These are phyloP conservation scores for Coleophoma crateriformis DNA, from an alignment of 2,329 filamentous ascomycete species.

Conservation along the genomic window DNA sequence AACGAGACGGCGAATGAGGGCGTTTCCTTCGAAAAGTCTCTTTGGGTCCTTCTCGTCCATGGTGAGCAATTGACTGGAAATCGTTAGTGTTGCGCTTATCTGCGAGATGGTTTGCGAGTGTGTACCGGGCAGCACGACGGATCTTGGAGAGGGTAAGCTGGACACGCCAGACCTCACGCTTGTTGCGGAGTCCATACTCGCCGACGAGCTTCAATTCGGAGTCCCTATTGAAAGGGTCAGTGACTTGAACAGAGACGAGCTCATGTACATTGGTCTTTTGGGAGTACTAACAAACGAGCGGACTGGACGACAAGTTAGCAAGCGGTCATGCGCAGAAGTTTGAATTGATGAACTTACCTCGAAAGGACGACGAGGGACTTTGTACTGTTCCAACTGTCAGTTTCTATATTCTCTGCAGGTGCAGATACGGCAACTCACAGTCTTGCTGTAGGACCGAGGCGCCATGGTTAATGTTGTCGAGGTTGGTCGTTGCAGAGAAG, in stretches of 20 bases:
- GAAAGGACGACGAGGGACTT: constrained; percentile 80
- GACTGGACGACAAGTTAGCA: constrained; percentile 76
- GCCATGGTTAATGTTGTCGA: constrained; percentile 31
- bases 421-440: constrained; percentile 46
- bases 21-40: constrained; percentile 99
- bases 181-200: constrained; percentile 99
- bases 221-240: constrained; percentile 76
- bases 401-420: background rate
- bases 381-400: constrained; percentile 31
- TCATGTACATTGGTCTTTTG: constrained; percentile 86
- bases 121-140: constrained; percentile 98
- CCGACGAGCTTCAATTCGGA: constrained; percentile 99
- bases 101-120: background rate
- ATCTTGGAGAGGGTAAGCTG: constrained; percentile 99
- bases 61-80: constrained; percentile 89
- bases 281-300: constrained; percentile 96
- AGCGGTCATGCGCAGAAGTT: constrained; percentile 1
- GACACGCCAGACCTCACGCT: constrained; percentile 99
- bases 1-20: constrained; percentile 99
- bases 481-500: constrained; percentile 9
- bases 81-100: constrained; percentile 8
- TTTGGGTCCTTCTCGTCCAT: constrained; percentile 99
- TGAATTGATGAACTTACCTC: constrained; percentile 13
- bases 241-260: constrained; percentile 98
- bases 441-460: constrained; percentile 88